These are phyloP conservation scores for Priceomyces castillae DNA, from an alignment of 805 yeast species.

Conservation along the genomic window DNA sequence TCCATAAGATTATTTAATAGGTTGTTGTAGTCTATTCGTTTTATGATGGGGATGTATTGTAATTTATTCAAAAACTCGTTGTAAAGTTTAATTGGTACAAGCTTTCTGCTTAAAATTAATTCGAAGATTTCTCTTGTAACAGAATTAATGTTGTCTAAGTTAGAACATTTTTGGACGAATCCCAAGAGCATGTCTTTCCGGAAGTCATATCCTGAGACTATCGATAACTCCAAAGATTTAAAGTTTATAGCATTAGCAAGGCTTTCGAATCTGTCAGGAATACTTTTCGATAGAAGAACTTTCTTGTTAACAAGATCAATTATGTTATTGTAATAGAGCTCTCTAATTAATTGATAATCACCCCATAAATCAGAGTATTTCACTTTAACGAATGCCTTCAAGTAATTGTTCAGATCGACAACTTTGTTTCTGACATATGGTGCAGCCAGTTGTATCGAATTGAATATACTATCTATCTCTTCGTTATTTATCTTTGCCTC, in stretches of 20 bases:
- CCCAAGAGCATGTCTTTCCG: slow-evolving; percentile 24
- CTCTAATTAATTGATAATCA: slow-evolving; percentile 29
- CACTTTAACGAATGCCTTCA: slow-evolving; percentile 15
- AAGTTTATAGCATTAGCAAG: slow-evolving; percentile 14
- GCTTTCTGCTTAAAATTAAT: slow-evolving; percentile 9
- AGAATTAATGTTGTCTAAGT: not conserved
- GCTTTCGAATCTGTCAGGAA: slow-evolving; percentile 6
- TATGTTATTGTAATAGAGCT: slow-evolving; percentile 12
- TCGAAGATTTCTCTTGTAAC: slow-evolving; percentile 9
- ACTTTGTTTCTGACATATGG: slow-evolving; percentile 1
- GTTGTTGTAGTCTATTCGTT: slow-evolving; percentile 10
- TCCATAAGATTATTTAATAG: slow-evolving; percentile 26
- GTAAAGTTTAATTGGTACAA: slow-evolving; percentile 16
- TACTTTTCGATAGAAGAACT: slow-evolving; percentile 19
- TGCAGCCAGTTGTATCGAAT: not conserved
- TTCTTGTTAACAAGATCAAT: slow-evolving; percentile 34
- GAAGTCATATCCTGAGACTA: slow-evolving; percentile 35
- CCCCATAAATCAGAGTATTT: slow-evolving; percentile 32
- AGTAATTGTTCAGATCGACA: not conserved
- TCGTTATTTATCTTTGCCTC: not conserved
- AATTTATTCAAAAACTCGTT: slow-evolving; percentile 10
- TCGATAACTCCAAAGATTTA: slow-evolving; percentile 29
- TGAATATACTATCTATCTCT: slow-evolving; percentile 3
- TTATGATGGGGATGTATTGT: slow-evolving; percentile 1
- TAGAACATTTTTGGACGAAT: slow-evolving; percentile 14